A percentile compares a stretch with the other conserved stretches of the same genome.
phyloP scores from a whole-genome alignment of 306 rosid genomes.

The Dicorynia guianensis region DNA sequence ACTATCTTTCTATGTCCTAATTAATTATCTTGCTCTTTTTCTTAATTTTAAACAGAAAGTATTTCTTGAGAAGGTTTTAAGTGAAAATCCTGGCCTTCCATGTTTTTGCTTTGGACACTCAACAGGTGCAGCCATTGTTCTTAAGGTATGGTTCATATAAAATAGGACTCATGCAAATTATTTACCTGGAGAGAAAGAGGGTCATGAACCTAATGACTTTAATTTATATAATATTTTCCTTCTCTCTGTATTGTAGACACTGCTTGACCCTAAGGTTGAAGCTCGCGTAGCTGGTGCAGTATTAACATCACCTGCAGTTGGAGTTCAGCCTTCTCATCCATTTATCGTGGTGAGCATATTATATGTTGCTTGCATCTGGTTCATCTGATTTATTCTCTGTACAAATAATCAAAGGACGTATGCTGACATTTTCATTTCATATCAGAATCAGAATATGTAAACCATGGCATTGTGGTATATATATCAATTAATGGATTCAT shows the following conservation, averaged over 20 bases:
- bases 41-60: conserved; percentile 61
- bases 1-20: conserved; percentile 12
- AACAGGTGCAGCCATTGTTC: conserved; percentile 88
- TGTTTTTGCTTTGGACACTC: conserved; percentile 93
- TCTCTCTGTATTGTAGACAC: conserved; percentile 55
- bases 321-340: conserved; percentile 85
- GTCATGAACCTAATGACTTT: background rate
- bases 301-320: conserved; percentile 91
- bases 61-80: conserved; percentile 70
- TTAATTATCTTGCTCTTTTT: background rate
- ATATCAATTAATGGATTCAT: background rate
- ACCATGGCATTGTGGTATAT: background rate
- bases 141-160: conserved; percentile 61
- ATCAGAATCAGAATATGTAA: background rate
- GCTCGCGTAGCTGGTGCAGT: conserved; percentile 67
- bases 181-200: background rate
- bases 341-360: conserved; percentile 63
- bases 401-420: background rate
- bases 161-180: conserved; percentile 19
- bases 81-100: conserved; percentile 79
- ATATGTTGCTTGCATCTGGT: background rate
- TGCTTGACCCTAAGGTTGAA: conserved; percentile 79
- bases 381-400: background rate
- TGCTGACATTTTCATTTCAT: background rate
- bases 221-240: background rate